Evolutionary conservation across 768 basidiomycete genomes (phyloP).

Genomic region (Coprinellus micaceus): DNA sequence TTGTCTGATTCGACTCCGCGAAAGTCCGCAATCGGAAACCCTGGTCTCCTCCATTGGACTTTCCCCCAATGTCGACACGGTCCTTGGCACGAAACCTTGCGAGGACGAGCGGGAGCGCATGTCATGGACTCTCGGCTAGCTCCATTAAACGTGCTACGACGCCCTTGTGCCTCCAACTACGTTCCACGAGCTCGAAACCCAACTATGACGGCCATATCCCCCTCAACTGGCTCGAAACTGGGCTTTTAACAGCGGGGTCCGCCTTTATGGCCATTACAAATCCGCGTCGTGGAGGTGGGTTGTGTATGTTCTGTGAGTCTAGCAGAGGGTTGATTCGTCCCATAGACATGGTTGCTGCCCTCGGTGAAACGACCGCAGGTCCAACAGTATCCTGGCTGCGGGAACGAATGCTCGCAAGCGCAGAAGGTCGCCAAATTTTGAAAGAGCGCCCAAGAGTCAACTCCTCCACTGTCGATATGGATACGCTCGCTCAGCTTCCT

Average conservation of each 20-base stretch:
- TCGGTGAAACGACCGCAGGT: constrained; percentile 90
- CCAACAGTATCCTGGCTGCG: constrained; percentile 71
- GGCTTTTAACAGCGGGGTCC: constrained; percentile 81
- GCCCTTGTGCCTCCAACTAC: background rate
- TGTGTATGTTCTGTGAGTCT: constrained; percentile 6
- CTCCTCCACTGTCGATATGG: constrained; percentile 70
- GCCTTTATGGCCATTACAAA: constrained; percentile 78
- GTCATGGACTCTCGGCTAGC: background rate
- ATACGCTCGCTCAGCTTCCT: constrained; percentile 58
- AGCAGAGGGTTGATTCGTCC: constrained; percentile 1
- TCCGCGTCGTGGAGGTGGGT: constrained; percentile 79
- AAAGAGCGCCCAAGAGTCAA: constrained; percentile 82
- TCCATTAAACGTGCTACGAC: background rate
- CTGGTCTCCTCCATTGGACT: background rate
- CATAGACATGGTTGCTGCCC: constrained; percentile 90
- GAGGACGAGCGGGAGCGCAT: background rate
- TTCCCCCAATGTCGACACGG: too few relatives aligned
- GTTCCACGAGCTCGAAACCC: constrained; percentile 27
- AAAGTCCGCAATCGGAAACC: too few relatives aligned
- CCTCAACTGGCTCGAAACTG: constrained; percentile 77
- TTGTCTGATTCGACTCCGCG: too few relatives aligned
- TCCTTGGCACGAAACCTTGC: background rate
- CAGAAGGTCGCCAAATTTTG: constrained; percentile 82
- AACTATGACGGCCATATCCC: constrained; percentile 81
- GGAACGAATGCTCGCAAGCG: constrained; percentile 69